Evolutionary conservation across 2,329 filamentous ascomycete genomes (phyloP).

Genomic region (Didymella lethalis): DNA sequence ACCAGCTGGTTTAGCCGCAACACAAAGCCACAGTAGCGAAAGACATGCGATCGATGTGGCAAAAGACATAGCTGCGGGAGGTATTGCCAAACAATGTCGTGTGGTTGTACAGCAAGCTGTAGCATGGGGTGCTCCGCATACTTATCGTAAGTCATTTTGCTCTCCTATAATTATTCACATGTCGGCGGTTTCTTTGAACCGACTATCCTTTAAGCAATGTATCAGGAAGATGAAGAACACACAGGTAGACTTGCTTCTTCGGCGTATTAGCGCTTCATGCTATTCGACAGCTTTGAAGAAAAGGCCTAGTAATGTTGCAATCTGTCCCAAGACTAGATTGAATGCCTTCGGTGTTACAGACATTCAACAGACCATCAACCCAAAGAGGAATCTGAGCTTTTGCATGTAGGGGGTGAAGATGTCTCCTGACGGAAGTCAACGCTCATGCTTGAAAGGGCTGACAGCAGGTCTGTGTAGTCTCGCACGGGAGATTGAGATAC

Average conservation of each 20-base stretch:
- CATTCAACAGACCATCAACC: background rate
- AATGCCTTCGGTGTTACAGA: slow-evolving; percentile 1
- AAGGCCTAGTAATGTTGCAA: background rate
- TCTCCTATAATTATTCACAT: background rate
- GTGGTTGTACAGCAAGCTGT: slow-evolving; percentile 8
- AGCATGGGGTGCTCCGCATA: background rate
- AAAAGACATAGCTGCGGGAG: slow-evolving; percentile 27
- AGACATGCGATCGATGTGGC: slow-evolving; percentile 24
- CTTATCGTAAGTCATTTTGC: slow-evolving; percentile 2
- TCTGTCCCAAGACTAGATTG: background rate
- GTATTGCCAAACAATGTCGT: background rate
- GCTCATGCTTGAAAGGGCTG: slow-evolving; percentile 6
- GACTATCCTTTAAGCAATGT: background rate
- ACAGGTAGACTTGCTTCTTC: background rate
- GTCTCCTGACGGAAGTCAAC: slow-evolving; percentile 12
- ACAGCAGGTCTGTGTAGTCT: slow-evolving; percentile 10
- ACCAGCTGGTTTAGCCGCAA: slow-evolving; percentile 26
- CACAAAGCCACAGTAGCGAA: slow-evolving; percentile 33
- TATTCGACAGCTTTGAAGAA: background rate
- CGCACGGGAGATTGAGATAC: slow-evolving; percentile 12
- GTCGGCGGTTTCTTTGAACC: background rate
- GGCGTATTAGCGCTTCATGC: background rate
- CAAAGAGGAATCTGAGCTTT: background rate
- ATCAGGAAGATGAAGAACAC: background rate
- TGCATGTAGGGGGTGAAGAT: slow-evolving; percentile 1